Base-by-base conservation (phyloP, 441 rosid genomes). In the Populus hybrid region DNA sequence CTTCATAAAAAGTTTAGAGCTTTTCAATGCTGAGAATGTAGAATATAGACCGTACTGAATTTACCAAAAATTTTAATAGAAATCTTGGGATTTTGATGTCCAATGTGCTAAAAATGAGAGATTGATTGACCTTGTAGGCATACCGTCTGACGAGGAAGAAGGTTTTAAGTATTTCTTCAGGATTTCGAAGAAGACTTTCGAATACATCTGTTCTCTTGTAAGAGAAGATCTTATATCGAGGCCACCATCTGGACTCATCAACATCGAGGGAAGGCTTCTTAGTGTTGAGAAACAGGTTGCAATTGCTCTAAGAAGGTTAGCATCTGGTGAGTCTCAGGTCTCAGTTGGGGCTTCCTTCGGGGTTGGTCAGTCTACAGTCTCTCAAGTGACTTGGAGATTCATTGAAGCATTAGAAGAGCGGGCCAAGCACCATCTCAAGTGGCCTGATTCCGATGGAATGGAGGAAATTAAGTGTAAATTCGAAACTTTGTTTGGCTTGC, bases 321-420 rank as follows among this genome's bases (percentile, higher is more conserved):
- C 89, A 81, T 88, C 93, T 8, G 93, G 95, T 18, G 88, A 87
- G 5, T 90, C 95, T 11, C 79, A 88, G 7, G 87, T 88, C 70
- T 71, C 83, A 0, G 81, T 90, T 67, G 95, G 90, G 11, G 91
- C 90, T 77, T 83, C 82, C 3, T 86, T 90, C 7, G 89, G 95
- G 64, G 81, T 91, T 73, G 88, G 78, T 77, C 93, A 88, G 85
- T 87, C 91, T 4, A 91, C 89, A 4, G 93, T 91, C 76, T 88
- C 89, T 50, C 93, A 91, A 85, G 89, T 89, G 59, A 90, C 95
- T 50, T 91, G 93, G 92, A 92, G 90, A 59, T 90, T 91, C 71
- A 89, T 91, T 9, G 90, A 90, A 82, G 82, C 95, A 16, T 82
- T 91, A 90, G 95, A 91, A 84, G 86, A 90, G 81, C 84, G 80